Evolutionary conservation across 2,329 filamentous ascomycete genomes (phyloP).

Genomic region (Alternaria metachromatica): DNA sequence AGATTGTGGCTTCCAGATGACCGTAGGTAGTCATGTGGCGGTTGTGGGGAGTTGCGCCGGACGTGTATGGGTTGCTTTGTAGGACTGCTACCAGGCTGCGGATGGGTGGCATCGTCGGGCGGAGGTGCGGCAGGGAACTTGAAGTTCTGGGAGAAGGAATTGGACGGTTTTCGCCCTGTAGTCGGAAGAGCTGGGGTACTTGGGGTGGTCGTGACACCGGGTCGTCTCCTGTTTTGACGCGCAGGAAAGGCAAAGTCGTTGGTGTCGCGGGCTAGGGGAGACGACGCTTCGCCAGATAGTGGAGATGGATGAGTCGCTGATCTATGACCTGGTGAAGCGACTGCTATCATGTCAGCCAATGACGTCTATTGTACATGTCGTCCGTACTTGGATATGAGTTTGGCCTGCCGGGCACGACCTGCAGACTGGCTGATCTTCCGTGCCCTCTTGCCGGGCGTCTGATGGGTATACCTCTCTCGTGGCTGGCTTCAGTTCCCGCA

Average conservation of each 20-base stretch:
- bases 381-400: conserved; percentile 42
- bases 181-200: conserved; percentile 50
- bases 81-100: conserved; percentile 37
- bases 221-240: conserved; percentile 35
- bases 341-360: conserved; percentile 30
- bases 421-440: conserved; percentile 79
- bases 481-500: conserved; percentile 38
- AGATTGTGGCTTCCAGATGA: conserved; percentile 51
- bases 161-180: conserved; percentile 48
- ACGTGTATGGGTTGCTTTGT: conserved; percentile 48
- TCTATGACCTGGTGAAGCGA: conserved; percentile 38
- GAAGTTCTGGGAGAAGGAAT: conserved; percentile 58
- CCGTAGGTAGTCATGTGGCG: conserved; percentile 21
- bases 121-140: conserved; percentile 62
- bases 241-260: conserved; percentile 40
- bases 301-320: conserved; percentile 52
- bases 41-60: conserved; percentile 31
- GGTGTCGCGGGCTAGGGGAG: conserved; percentile 37
- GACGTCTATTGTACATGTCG: background rate
- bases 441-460: conserved; percentile 68
- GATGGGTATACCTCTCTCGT: conserved; percentile 32
- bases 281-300: conserved; percentile 48
- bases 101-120: conserved; percentile 33
- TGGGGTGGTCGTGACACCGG: conserved; percentile 46
- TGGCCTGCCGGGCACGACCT: conserved; percentile 65